A percentile compares a stretch with the other conserved stretches of the same genome.
Conservation (phyloP, 306 rosid genomes). For the Vigna trinervia region DNA sequence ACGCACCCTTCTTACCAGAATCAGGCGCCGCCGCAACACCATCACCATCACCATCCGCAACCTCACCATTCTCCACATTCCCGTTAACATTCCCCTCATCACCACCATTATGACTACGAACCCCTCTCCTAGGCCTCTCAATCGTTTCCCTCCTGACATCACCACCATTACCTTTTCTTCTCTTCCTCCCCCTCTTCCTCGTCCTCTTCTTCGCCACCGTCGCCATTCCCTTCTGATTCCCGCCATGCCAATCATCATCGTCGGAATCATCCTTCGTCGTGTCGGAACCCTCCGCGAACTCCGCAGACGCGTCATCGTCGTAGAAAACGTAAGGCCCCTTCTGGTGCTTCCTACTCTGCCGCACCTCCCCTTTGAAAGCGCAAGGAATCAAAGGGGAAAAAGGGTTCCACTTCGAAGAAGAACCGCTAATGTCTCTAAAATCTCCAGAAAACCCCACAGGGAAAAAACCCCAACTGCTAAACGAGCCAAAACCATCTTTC, state of each 20-base stretch:
- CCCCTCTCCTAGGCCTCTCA: constrained; percentile 56
- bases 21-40: constrained; percentile 47
- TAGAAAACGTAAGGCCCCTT: constrained; percentile 52
- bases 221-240: not conserved
- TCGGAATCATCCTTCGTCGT: constrained; percentile 69
- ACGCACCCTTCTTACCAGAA: constrained; percentile 54
- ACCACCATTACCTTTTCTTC: constrained; percentile 1
- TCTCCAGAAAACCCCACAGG: constrained; percentile 69
- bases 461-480: constrained; percentile 79
- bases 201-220: constrained; percentile 43
- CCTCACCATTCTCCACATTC: constrained; percentile 48
- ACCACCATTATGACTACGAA: constrained; percentile 39
- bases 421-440: constrained; percentile 45
- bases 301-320: constrained; percentile 61
- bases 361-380: constrained; percentile 44
- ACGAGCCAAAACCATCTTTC: constrained; percentile 47
- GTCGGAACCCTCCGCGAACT: constrained; percentile 57
- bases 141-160: constrained; percentile 36
- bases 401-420: constrained; percentile 69
- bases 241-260: constrained; percentile 59
- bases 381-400: constrained; percentile 75
- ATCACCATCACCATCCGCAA: constrained; percentile 42
- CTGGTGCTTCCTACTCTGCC: not conserved
- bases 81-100: not conserved
- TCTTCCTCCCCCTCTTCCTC: constrained; percentile 40